Percentiles rank a stretch among this genome's conserved stretches.
Conservation (phyloP, 2,329 filamentous ascomycete species). For the Ascochyta rabiei region DNA sequence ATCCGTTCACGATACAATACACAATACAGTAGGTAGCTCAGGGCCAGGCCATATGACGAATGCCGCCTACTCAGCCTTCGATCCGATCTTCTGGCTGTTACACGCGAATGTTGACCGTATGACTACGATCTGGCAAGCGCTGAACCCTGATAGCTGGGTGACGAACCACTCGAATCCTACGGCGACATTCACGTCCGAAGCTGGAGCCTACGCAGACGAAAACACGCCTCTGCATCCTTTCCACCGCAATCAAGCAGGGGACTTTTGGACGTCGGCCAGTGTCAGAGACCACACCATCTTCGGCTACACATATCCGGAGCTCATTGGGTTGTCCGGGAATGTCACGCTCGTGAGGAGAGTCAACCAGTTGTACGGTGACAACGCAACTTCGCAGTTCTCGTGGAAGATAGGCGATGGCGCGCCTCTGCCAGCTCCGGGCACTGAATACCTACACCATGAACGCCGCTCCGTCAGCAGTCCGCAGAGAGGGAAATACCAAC, state of each 20-base stretch:
- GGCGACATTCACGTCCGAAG: slow-evolving; percentile 66
- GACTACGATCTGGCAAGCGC: slow-evolving; percentile 76
- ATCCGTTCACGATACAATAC: slow-evolving; percentile 37
- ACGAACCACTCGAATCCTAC: slow-evolving; percentile 58
- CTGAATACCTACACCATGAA: slow-evolving; percentile 3
- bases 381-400: slow-evolving; percentile 24
- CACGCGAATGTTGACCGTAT: slow-evolving; percentile 77
- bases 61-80: slow-evolving; percentile 77
- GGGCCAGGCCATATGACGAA: slow-evolving; percentile 55
- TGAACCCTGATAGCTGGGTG: slow-evolving; percentile 73
- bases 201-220: slow-evolving; percentile 61
- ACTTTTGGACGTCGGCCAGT: slow-evolving; percentile 71
- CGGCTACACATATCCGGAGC: slow-evolving; percentile 77
- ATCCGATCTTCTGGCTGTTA: slow-evolving; percentile 80
- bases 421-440: neutral
- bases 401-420: slow-evolving; percentile 13
- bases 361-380: slow-evolving; percentile 65
- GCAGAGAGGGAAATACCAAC: slow-evolving; percentile 12
- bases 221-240: slow-evolving; percentile 71
- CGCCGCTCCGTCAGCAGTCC: slow-evolving; percentile 12
- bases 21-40: slow-evolving; percentile 32
- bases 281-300: slow-evolving; percentile 66
- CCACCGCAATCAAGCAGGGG: slow-evolving; percentile 61
- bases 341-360: slow-evolving; percentile 58
- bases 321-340: slow-evolving; percentile 42